These are phyloP conservation scores for Larix kaempferi DNA, from an alignment of 75 land plant genomes.

Conservation along the genomic window DNA sequence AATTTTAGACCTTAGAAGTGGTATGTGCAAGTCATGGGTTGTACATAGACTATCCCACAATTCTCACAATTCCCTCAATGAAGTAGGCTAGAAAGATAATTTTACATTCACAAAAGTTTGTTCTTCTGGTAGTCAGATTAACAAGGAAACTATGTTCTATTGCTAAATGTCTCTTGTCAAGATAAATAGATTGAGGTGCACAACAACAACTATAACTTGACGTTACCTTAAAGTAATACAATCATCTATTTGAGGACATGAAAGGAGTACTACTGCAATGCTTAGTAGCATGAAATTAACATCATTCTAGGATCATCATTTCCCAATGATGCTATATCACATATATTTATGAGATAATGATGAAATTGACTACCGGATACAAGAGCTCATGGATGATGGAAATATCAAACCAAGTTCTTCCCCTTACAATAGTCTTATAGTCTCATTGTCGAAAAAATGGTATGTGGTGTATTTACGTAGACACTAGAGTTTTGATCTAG, in stretches of 20 bases:
- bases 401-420: slow-evolving; percentile 11
- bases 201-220: too few species aligned
- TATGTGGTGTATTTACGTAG: background rate
- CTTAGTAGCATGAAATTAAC: background rate
- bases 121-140: background rate
- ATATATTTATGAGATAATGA: background rate
- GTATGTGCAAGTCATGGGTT: background rate
- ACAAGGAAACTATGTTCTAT: background rate
- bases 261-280: background rate
- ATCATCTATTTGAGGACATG: too few species aligned
- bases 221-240: too few species aligned
- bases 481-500: slow-evolving; percentile 8
- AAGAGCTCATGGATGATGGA: slow-evolving; percentile 5
- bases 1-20: background rate
- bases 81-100: background rate
- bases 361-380: background rate
- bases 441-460: background rate
- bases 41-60: background rate
- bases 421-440: slow-evolving; percentile 3
- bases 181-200: too few species aligned
- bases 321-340: background rate
- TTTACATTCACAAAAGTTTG: background rate
- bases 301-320: background rate
- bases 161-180: background rate
- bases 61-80: background rate